Evolutionary conservation across 2,329 filamentous ascomycete genomes (phyloP), one percentile per base, ranked within the genome.

Genomic region (Lizonia empirigonia): DNA sequence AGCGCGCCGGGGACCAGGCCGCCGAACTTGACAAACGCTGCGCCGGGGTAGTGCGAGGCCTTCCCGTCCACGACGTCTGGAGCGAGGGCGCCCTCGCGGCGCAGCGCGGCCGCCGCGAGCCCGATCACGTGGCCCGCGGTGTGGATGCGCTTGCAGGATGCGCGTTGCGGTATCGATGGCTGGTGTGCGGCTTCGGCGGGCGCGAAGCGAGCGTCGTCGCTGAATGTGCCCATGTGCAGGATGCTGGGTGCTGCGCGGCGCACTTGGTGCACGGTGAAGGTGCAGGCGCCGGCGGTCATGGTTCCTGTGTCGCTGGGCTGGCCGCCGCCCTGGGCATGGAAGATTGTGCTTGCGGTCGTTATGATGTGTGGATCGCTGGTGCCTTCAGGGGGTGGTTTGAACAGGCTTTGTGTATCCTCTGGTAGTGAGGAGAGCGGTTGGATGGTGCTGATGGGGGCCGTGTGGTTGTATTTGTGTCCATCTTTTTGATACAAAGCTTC

Each of bases 41-140:
- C 80, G 58, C 85, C 84, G 0, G 88, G 88, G 59, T 85, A 87
- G 65, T 91, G 88, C 4, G 81, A 85, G 0, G 88, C 88, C 69
- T 91, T 91, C 10, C 84, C 74, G 65, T 91, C 88, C 50, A 83
- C 80, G 51, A 87, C 84, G 18, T 74, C 76, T 0, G 39, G 0
- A 1, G 63, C 60, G 0, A 70, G 22, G 70, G 20, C 16, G 69
- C 44, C 83, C 68, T 36, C 13, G 16, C 54, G 81, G 78, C 84
- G 71, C 0, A 88, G 77, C 44, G 80, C 75, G 1, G 83, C 78
- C n/a, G 90, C 84, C 0, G 88, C 87, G 0, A 84, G 73, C 2
- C 88, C 87, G 1, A 91, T 79, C 3, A 90, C 82, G 60, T 91
- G 88, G 26, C 88, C 88, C 0, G 86, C 88, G 0, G 88, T 90